These are phyloP conservation scores for Colletotrichum sp. DNA, from an alignment of 2,329 filamentous ascomycete genomes.

Conservation along the genomic window DNA sequence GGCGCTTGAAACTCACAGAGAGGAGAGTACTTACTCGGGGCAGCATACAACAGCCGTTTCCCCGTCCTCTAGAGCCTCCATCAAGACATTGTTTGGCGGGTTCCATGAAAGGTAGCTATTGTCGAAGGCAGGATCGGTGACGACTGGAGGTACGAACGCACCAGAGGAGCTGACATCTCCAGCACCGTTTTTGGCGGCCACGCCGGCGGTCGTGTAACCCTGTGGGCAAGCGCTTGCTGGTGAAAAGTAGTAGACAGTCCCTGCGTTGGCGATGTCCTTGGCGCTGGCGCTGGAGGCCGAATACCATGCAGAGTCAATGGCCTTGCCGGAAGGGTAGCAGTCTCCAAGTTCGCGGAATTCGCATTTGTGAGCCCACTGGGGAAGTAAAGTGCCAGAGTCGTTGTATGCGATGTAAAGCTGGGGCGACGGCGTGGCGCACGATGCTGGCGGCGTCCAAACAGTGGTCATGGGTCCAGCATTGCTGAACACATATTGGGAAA, in stretches of 20 bases:
- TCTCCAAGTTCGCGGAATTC: background rate
- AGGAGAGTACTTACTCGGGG: background rate
- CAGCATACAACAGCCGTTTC: constrained; percentile 10
- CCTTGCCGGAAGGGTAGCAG: constrained; percentile 26
- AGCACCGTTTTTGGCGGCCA: constrained; percentile 1
- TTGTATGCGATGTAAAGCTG: background rate
- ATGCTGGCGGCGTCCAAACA: constrained; percentile 17
- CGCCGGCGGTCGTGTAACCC: constrained; percentile 28
- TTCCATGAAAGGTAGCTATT: background rate
- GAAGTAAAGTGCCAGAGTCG: background rate
- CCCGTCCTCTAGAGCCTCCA: background rate
- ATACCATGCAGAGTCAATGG: constrained; percentile 6
- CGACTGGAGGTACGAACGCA: background rate
- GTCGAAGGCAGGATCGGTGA: background rate
- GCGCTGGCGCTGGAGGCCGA: background rate
- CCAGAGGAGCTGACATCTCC: constrained; percentile 2
- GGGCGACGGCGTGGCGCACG: constrained; percentile 6
- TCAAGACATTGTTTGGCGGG: background rate
- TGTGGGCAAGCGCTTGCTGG: constrained; percentile 28
- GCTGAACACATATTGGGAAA: background rate
- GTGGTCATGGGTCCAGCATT: constrained; percentile 24
- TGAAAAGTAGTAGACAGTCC: constrained; percentile 25
- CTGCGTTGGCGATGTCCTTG: background rate
- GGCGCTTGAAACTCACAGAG: accelerated
- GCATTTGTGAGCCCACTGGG: constrained; percentile 3